Evolutionary conservation across 2,329 filamentous ascomycete genomes (phyloP).

Genomic region (Zopfia rhizophila): DNA sequence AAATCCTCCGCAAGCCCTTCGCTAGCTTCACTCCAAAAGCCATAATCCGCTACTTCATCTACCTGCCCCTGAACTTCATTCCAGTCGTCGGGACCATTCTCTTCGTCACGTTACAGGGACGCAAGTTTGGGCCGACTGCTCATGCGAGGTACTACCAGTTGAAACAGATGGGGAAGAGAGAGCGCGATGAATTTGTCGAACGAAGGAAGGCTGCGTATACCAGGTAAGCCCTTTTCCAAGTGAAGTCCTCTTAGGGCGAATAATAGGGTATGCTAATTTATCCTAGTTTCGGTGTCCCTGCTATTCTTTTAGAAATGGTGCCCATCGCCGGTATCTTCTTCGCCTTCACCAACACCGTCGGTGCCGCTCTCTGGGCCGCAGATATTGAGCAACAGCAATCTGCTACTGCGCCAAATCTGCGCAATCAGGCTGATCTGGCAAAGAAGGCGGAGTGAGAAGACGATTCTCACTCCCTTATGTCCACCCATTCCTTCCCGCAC

Average conservation of each 20-base stretch:
- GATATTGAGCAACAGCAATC: conserved; percentile 71
- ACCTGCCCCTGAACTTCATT: conserved; percentile 92
- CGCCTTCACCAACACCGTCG: conserved; percentile 90
- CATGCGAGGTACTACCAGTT: conserved; percentile 85
- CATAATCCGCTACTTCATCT: conserved; percentile 82
- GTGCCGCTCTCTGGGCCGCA: conserved; percentile 92
- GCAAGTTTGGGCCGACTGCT: conserved; percentile 63
- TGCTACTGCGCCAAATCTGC: conserved; percentile 48
- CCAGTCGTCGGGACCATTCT: conserved; percentile 85
- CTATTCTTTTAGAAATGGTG: conserved; percentile 84
- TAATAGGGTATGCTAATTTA: conserved; percentile 9
- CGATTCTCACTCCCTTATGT: conserved; percentile 4
- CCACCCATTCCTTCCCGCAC: conserved; percentile 4
- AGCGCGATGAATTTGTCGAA: conserved; percentile 75
- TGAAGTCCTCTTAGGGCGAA: not conserved
- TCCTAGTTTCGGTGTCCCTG: conserved; percentile 74
- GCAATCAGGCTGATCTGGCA: conserved; percentile 47
- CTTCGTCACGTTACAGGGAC: conserved; percentile 78
- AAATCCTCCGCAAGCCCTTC: conserved; percentile 66
- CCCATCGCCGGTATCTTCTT: conserved; percentile 86
- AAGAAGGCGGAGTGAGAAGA: conserved; percentile 45
- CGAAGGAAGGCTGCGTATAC: conserved; percentile 81
- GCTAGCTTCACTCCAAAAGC: conserved; percentile 64
- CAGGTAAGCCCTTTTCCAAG: conserved; percentile 64
- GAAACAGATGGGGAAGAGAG: conserved; percentile 78